Conservation (phyloP, 345 rosid genomes). For the Heritiera littoralis region DNA sequence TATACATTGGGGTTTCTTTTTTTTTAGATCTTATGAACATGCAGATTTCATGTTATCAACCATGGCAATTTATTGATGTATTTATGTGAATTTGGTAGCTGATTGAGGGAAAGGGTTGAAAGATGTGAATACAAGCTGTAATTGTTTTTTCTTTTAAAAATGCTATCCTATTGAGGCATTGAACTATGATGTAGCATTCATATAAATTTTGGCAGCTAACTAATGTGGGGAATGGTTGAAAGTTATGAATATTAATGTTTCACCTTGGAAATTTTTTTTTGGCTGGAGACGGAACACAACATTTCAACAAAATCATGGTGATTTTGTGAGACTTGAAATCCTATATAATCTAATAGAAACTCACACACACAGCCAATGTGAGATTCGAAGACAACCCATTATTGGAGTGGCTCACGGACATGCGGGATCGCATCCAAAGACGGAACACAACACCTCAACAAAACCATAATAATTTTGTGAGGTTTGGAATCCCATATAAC, state of each 20-base stretch:
- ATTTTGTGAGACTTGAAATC: no score
- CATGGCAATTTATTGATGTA: not conserved
- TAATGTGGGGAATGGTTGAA: slow-evolving; percentile 1
- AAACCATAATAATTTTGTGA: no score
- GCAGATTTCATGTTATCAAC: not conserved
- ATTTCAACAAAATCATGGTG: no score
- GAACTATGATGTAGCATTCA: not conserved
- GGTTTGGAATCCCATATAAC: no score
- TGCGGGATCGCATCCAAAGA: no score
- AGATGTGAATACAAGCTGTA: slow-evolving; percentile 11
- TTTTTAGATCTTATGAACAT: not conserved
- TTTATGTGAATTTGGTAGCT: not conserved
- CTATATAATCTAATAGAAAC: no score
- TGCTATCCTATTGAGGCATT: not conserved
- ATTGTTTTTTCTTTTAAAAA: not conserved
- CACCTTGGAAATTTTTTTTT: not conserved
- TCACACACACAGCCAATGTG: no score
- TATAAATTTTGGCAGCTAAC: slow-evolving; percentile 12
- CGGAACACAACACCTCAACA: no score
- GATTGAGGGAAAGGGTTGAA: not conserved
- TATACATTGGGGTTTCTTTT: no score
- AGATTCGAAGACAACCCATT: no score
- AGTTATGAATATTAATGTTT: slow-evolving; percentile 1
- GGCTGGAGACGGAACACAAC: no score
- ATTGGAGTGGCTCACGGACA: no score